These are phyloP conservation scores for Effrenium voratum DNA, from an alignment of 73 alveolate genomes.

Conservation along the genomic window DNA sequence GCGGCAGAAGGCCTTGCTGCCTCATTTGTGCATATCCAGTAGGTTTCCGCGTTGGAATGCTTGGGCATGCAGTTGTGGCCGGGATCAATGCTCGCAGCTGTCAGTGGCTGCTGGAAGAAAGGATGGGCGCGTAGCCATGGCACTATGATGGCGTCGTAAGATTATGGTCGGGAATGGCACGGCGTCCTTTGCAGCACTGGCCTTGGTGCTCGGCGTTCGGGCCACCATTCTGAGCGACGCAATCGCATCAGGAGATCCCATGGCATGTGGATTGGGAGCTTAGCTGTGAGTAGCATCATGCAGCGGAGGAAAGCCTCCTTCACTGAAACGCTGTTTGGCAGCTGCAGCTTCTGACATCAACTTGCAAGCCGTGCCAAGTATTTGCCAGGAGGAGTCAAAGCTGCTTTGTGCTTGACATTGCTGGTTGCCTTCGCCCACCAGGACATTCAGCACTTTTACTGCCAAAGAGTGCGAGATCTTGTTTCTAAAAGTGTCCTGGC, in stretches of 20 bases:
- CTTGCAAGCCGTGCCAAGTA: conserved; percentile 20
- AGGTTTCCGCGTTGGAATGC: no score
- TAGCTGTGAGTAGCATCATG: background rate
- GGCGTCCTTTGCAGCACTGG: background rate
- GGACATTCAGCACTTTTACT: conserved; percentile 54
- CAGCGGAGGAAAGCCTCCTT: conserved; percentile 62
- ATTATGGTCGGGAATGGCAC: no score
- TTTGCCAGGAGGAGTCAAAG: conserved; percentile 27
- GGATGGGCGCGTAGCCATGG: no score
- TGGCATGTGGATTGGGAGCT: background rate
- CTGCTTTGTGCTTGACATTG: background rate
- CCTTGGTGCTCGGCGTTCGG: background rate
- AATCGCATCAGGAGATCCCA: conserved; percentile 14
- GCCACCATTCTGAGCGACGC: conserved; percentile 52
- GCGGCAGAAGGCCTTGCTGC: conserved; percentile 79
- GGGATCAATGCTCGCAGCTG: no score
- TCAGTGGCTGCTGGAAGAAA: no score
- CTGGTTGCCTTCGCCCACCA: background rate
- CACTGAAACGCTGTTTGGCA: conserved; percentile 47
- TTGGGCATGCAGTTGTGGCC: no score
- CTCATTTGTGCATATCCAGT: no score
- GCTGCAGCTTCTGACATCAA: conserved; percentile 56
- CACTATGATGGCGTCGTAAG: no score
- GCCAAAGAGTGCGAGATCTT: conserved; percentile 48
- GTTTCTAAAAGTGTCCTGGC: conserved; percentile 19